Evolutionary conservation across 495 filamentous ascomycete species (phyloP).

Genomic region (Evernia prunastri): DNA sequence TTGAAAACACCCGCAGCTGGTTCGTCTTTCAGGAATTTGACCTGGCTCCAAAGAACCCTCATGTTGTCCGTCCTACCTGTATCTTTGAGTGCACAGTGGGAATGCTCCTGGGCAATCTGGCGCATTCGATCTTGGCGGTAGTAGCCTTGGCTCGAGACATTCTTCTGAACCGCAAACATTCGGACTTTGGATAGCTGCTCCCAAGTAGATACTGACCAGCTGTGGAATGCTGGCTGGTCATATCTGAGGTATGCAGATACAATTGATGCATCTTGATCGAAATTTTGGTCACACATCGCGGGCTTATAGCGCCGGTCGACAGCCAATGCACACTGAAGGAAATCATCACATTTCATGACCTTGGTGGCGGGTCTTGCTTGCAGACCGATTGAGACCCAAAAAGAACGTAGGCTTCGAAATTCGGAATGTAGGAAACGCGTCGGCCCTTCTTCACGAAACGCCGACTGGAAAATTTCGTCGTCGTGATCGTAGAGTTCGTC

Average conservation of each 20-base stretch:
- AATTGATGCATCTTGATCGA: background rate
- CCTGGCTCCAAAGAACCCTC: slow-evolving; percentile 28
- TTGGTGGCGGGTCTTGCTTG: background rate
- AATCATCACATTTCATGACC: slow-evolving; percentile 1
- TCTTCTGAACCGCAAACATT: slow-evolving; percentile 21
- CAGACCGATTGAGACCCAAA: slow-evolving; percentile 11
- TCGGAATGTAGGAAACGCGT: background rate
- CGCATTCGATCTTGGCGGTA: slow-evolving; percentile 26
- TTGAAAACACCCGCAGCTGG: slow-evolving; percentile 23
- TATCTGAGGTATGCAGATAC: slow-evolving; percentile 11
- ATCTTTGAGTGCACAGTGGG: slow-evolving; percentile 19
- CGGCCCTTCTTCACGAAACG: background rate
- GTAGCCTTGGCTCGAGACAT: slow-evolving; percentile 12
- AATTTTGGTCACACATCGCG: background rate
- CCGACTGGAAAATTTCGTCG: background rate
- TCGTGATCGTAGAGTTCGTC: background rate
- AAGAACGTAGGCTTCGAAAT: background rate
- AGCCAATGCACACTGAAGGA: slow-evolving; percentile 9
- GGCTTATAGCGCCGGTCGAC: slow-evolving; percentile 2
- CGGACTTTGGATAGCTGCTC: slow-evolving; percentile 12
- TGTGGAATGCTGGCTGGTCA: slow-evolving; percentile 8
- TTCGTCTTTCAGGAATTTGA: slow-evolving; percentile 17
- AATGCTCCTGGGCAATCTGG: slow-evolving; percentile 8
- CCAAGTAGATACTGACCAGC: slow-evolving; percentile 18
- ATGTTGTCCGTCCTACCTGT: slow-evolving; percentile 14